Evolutionary conservation across 345 rosid genomes (phyloP).

Genomic region (Citrus maxima): DNA sequence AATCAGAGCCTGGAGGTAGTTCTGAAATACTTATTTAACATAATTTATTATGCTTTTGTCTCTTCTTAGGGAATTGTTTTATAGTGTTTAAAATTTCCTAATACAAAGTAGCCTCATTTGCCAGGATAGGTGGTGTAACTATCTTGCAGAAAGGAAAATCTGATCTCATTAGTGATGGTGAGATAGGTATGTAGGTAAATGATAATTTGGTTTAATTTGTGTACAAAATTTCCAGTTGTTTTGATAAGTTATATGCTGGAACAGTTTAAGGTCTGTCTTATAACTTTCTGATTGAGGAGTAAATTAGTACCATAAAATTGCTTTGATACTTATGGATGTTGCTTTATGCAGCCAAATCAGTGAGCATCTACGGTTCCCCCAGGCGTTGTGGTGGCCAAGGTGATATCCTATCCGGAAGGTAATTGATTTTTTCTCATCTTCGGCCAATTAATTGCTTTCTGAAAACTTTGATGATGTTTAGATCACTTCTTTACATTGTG

Average conservation of each 20-base stretch:
- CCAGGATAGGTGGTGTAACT: conserved; percentile 90
- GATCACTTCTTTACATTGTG: neutral
- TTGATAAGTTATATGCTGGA: neutral
- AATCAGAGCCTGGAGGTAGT: neutral
- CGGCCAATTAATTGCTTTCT: neutral
- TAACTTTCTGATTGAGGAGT: neutral
- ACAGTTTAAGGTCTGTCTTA: neutral
- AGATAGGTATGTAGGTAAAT: conserved; percentile 46
- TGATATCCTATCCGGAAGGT: conserved; percentile 97
- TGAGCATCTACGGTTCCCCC: conserved; percentile 76
- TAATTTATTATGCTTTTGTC: neutral
- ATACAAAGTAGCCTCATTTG: conserved; percentile 3
- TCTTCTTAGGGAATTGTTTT: neutral
- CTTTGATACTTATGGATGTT: conserved; percentile 11
- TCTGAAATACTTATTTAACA: neutral
- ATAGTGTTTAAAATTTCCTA: conserved; percentile 12
- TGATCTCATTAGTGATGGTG: conserved; percentile 80
- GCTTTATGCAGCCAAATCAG: conserved; percentile 62
- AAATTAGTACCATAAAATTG: neutral
- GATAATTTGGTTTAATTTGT: neutral
- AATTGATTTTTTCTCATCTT: conserved; percentile 7
- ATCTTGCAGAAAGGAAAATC: conserved; percentile 79
- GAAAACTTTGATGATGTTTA: neutral
- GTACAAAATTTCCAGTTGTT: neutral
- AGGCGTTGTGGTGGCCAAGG: conserved; percentile 98